phyloP scores from a whole-genome alignment of 2,329 filamentous ascomycete species.

The Trichoderma harzianum region DNA sequence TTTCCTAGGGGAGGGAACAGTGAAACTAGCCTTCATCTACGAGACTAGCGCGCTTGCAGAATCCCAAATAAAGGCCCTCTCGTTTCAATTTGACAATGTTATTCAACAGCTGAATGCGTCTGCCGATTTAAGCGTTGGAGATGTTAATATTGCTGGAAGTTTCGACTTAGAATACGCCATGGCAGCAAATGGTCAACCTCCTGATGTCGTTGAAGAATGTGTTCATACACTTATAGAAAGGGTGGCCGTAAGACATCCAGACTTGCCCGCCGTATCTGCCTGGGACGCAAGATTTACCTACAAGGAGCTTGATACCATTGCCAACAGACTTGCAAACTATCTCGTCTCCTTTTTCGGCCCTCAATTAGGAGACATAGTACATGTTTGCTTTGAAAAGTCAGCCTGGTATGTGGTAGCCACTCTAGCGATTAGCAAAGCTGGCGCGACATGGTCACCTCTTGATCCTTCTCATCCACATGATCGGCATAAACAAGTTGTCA shows the following conservation, averaged over 20 bases:
- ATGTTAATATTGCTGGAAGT: not conserved
- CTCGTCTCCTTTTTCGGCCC: slow-evolving; percentile 11
- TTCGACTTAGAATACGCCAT: not conserved
- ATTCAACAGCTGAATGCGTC: not conserved
- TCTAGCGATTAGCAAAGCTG: slow-evolving; percentile 28
- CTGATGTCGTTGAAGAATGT: not conserved
- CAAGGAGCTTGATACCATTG: slow-evolving; percentile 14
- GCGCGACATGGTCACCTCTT: slow-evolving; percentile 19
- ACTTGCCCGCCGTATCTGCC: slow-evolving; percentile 14
- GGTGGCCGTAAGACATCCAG: not conserved
- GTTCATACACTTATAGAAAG: not conserved
- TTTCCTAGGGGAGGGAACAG: not conserved
- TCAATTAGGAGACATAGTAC: slow-evolving; percentile 24
- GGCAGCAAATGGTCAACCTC: not conserved
- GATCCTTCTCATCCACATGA: not conserved
- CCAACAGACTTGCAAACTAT: not conserved
- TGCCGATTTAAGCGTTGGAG: not conserved
- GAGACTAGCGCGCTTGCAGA: not conserved
- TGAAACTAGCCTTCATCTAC: slow-evolving; percentile 2
- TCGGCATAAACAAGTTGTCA: not conserved
- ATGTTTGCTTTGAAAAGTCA: slow-evolving; percentile 23
- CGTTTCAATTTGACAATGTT: slow-evolving; percentile 7
- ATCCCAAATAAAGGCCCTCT: not conserved
- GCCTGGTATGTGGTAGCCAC: slow-evolving; percentile 24
- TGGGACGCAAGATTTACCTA: slow-evolving; percentile 26